phyloP scores from a whole-genome alignment of 306 rosid genomes.

The Rubus idaeus region DNA sequence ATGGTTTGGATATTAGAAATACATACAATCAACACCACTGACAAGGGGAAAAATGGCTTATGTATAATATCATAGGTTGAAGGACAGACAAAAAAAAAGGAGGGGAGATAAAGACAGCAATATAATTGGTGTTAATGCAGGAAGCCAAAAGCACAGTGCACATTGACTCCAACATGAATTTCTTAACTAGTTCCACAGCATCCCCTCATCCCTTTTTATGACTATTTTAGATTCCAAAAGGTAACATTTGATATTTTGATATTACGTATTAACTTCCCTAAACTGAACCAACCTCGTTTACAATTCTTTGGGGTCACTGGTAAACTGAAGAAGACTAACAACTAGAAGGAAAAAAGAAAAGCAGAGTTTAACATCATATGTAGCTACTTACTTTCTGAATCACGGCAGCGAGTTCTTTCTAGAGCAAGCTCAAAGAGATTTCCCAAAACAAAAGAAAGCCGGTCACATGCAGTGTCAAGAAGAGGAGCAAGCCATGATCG shows the following conservation, averaged over 20 bases:
- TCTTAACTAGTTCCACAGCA: not conserved
- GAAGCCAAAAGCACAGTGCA: conserved; percentile 1
- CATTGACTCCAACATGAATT: not conserved
- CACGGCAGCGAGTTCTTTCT: conserved; percentile 61
- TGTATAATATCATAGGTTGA: not conserved
- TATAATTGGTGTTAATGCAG: not conserved
- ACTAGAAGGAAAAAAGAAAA: not conserved
- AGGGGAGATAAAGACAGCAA: not conserved
- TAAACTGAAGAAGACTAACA: not conserved
- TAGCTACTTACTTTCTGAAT: conserved; percentile 62
- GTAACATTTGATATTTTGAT: not conserved
- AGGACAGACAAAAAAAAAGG: not conserved
- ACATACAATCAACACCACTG: not conserved
- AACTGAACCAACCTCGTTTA: not conserved
- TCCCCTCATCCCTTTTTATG: not conserved
- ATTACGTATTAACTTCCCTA: not conserved
- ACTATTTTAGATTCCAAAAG: not conserved
- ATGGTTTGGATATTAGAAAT: conserved; percentile 25
- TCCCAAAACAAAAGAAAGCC: conserved; percentile 87
- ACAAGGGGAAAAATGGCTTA: not conserved
- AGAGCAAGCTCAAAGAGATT: conserved; percentile 88
- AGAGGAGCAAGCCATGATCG: conserved; percentile 98
- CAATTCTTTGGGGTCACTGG: not conserved
- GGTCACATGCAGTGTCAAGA: conserved; percentile 92
- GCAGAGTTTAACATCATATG: not conserved